phyloP scores from a whole-genome alignment of 177 flowering plant genomes.

The Vitis hybrid region DNA sequence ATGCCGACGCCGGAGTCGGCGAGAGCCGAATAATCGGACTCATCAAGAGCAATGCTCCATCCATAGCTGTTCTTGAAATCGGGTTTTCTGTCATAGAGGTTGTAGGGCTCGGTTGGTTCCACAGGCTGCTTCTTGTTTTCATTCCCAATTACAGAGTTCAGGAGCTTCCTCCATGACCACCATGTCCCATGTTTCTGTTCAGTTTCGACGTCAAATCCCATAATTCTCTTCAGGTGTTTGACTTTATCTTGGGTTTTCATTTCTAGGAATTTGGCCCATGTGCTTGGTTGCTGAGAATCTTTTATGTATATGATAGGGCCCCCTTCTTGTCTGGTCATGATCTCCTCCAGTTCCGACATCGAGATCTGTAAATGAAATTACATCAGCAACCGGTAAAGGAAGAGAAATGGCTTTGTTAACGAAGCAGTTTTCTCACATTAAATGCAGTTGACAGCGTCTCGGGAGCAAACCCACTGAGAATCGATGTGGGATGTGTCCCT shows the following conservation, averaged over 20 bases:
- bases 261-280: constrained; percentile 46
- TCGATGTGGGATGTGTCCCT: constrained; percentile 61
- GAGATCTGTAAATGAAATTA: constrained; percentile 37
- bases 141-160: constrained; percentile 30
- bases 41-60: constrained; percentile 61
- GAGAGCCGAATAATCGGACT: constrained; percentile 50
- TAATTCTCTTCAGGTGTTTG: constrained; percentile 27
- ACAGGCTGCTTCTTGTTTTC: constrained; percentile 1
- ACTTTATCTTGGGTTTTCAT: constrained; percentile 35
- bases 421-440: constrained; percentile 55
- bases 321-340: constrained; percentile 42
- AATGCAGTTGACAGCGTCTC: constrained; percentile 62
- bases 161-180: constrained; percentile 68
- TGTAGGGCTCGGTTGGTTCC: constrained; percentile 43
- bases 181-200: constrained; percentile 11
- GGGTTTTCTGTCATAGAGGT: constrained; percentile 47
- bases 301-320: constrained; percentile 62
- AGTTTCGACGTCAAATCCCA: constrained; percentile 11
- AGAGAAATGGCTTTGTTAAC: background rate
- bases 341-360: constrained; percentile 25
- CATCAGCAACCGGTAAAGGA: no score
- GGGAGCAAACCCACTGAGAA: constrained; percentile 72
- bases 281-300: constrained; percentile 34
- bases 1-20: constrained; percentile 51
- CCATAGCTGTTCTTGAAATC: constrained; percentile 70